A percentile compares a stretch with the other conserved stretches of the same genome.
Conservation (phyloP, 2,329 filamentous ascomycete species). For the Ophiostoma pallidulum region DNA sequence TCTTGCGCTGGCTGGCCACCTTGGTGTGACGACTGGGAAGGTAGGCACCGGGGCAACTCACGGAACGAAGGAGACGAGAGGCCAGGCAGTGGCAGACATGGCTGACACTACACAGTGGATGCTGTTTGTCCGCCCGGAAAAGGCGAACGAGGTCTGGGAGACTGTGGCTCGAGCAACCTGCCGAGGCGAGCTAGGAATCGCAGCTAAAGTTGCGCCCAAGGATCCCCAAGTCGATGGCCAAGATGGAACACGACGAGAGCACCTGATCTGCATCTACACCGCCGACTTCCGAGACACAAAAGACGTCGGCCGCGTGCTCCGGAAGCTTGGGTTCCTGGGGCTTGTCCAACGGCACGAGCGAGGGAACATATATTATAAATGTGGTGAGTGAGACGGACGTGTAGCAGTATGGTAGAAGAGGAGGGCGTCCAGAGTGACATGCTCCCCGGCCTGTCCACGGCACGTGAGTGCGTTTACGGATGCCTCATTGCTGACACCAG, state of each 20-base stretch:
- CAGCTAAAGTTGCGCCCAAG: conserved; percentile 61
- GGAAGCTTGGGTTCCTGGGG: conserved; percentile 50
- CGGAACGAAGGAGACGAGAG: neutral
- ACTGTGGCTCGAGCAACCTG: conserved; percentile 57
- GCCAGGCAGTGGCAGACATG: neutral
- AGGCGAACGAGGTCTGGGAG: conserved; percentile 57
- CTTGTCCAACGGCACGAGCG: conserved; percentile 38
- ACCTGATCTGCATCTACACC: conserved; percentile 72
- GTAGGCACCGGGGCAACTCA: conserved; percentile 28
- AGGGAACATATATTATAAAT: conserved; percentile 66
- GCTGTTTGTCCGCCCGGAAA: conserved; percentile 49
- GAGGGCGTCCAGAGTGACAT: too few relatives aligned
- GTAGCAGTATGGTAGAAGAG: too few relatives aligned
- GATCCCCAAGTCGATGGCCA: conserved; percentile 30
- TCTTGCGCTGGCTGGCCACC: conserved; percentile 48
- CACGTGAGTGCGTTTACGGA: neutral
- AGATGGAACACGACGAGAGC: conserved; percentile 32
- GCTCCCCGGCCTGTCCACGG: neutral
- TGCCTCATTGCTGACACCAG: neutral
- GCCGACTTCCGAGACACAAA: conserved; percentile 58
- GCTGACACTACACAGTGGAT: conserved; percentile 51
- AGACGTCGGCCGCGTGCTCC: conserved; percentile 61
- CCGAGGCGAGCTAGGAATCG: conserved; percentile 59
- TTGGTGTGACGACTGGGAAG: conserved; percentile 57
- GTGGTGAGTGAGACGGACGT: conserved; percentile 41